Evolutionary conservation across 2,329 filamentous ascomycete species (phyloP).

Genomic region (Colletotrichum abscissum): DNA sequence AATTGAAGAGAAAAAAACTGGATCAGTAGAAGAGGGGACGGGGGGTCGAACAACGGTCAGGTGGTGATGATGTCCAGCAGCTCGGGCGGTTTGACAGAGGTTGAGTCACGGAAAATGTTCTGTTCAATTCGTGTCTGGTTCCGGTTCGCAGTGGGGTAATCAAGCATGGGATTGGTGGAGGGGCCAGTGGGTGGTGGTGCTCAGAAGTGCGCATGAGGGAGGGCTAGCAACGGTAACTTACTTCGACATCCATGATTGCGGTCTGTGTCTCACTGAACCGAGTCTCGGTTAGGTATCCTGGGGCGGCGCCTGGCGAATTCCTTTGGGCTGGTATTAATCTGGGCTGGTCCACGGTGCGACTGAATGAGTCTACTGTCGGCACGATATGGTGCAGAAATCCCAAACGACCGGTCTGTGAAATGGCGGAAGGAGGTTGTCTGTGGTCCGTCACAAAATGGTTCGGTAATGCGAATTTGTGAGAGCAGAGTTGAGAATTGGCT

Average conservation of each 20-base stretch:
- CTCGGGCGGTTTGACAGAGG: neutral
- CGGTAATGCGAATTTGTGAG: conserved; percentile 27
- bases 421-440: conserved; percentile 7
- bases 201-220: conserved; percentile 33
- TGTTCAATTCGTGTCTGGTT: conserved; percentile 28
- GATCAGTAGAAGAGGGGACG: neutral
- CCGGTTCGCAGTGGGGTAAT: conserved; percentile 33
- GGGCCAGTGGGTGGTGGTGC: conserved; percentile 29
- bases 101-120: conserved; percentile 35
- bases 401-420: conserved; percentile 11
- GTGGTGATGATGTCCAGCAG: conserved; percentile 4
- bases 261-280: conserved; percentile 32
- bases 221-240: conserved; percentile 41
- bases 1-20: neutral
- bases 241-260: conserved; percentile 47
- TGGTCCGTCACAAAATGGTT: conserved; percentile 12
- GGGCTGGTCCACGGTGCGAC: neutral
- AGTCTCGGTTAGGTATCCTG: conserved; percentile 36
- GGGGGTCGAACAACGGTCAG: conserved; percentile 23
- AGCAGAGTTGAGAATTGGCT: conserved; percentile 18
- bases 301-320: conserved; percentile 1
- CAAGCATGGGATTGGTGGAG: conserved; percentile 31
- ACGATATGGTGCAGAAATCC: neutral
- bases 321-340: neutral
- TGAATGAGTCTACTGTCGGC: conserved; percentile 3